Evolutionary conservation across 495 filamentous ascomycete genomes (phyloP).

Genomic region (Hyaloscypha bicolor): DNA sequence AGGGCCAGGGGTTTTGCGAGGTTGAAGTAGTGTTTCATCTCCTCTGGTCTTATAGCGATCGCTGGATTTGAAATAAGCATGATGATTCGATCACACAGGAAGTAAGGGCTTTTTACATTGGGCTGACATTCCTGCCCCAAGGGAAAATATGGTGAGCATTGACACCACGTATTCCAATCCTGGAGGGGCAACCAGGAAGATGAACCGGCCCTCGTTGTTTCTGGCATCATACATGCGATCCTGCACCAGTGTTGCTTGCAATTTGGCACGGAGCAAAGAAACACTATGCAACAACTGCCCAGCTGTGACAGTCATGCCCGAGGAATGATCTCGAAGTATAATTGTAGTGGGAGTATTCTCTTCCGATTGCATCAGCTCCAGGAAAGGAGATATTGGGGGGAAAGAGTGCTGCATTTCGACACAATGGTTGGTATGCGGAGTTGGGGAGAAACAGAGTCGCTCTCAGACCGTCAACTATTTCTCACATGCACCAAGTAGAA

Average conservation of each 20-base stretch:
- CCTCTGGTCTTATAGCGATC: conserved; percentile 24
- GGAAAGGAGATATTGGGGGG: conserved; percentile 18
- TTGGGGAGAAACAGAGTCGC: not conserved
- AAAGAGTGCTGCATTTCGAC: conserved; percentile 22
- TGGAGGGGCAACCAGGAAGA: conserved; percentile 23
- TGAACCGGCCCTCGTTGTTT: conserved; percentile 20
- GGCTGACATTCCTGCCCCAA: conserved; percentile 20
- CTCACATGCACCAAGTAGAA: too few relatives aligned
- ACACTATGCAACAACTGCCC: conserved; percentile 22
- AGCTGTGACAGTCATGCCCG: conserved; percentile 16
- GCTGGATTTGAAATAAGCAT: conserved; percentile 17
- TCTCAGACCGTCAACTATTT: not conserved
- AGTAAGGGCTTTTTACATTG: conserved; percentile 15
- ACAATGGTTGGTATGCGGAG: conserved; percentile 9
- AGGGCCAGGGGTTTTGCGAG: conserved; percentile 19
- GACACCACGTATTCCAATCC: conserved; percentile 26
- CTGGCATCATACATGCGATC: conserved; percentile 11
- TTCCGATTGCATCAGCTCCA: conserved; percentile 15
- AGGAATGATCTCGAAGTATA: conserved; percentile 28
- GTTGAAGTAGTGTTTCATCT: conserved; percentile 19
- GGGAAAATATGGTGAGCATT: conserved; percentile 25
- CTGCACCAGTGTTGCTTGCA: conserved; percentile 5
- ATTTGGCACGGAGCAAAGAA: conserved; percentile 13
- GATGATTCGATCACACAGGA: not conserved
- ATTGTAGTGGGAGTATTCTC: conserved; percentile 14